A percentile compares a stretch with the other conserved stretches of the same genome.
Conservation (phyloP, 2,329 filamentous ascomycete species). For the Moelleriella libera region DNA sequence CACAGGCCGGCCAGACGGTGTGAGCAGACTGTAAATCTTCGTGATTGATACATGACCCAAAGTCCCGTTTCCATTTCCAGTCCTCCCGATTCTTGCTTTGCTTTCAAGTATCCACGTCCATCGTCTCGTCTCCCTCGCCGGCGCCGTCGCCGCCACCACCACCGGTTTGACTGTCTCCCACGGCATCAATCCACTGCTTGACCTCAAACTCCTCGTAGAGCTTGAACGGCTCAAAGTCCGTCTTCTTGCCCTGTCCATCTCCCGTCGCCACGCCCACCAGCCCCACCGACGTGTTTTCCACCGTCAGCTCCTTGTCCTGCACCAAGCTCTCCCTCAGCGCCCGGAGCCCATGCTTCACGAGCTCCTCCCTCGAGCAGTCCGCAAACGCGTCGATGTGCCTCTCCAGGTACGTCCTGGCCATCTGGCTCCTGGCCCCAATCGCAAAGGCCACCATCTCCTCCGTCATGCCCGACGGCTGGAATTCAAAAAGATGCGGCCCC, state of each 20-base stretch:
- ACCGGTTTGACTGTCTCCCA: constrained; percentile 36
- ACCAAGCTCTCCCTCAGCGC: constrained; percentile 91
- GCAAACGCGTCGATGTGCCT: constrained; percentile 76
- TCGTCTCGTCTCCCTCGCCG: constrained; percentile 21
- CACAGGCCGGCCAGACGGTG: too few relatives aligned
- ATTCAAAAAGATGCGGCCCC: constrained; percentile 94
- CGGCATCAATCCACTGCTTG: constrained; percentile 69
- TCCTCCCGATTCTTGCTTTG: not conserved
- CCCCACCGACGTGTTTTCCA: constrained; percentile 91
- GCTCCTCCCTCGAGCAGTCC: constrained; percentile 62
- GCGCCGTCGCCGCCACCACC: constrained; percentile 5
- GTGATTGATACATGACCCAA: constrained; percentile 22
- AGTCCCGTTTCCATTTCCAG: not conserved
- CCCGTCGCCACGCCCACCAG: constrained; percentile 46
- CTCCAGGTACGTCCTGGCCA: constrained; percentile 95
- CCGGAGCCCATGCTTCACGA: constrained; percentile 79
- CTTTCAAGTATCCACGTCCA: constrained; percentile 21
- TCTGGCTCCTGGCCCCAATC: constrained; percentile 91
- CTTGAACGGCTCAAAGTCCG: constrained; percentile 62
- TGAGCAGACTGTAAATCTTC: too few relatives aligned
- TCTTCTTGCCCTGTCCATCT: constrained; percentile 32
- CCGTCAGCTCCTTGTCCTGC: constrained; percentile 93
- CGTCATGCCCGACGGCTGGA: constrained; percentile 90
- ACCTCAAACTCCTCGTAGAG: constrained; percentile 83
- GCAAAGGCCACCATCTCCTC: constrained; percentile 95